Evolutionary conservation across 495 filamentous ascomycete genomes (phyloP).

Genomic region (Tuber brumale): DNA sequence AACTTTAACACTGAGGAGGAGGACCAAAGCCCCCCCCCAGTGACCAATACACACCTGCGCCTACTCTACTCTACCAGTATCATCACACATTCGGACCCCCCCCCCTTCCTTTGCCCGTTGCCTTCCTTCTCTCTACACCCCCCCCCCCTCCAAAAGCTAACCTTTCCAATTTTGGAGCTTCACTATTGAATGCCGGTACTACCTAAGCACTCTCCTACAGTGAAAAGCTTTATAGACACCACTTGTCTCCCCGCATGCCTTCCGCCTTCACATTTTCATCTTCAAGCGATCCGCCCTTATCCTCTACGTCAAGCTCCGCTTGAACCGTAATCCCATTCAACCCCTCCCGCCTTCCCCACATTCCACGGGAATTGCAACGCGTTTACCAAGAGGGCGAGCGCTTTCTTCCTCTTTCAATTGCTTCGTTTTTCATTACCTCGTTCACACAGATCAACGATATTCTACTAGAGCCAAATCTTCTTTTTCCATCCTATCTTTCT

Average conservation of each 20-base stretch:
- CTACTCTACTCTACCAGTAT: background rate
- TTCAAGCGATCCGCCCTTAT: slow-evolving; percentile 5
- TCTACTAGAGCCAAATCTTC: background rate
- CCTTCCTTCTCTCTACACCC: background rate
- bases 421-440: background rate
- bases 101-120: background rate
- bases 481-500: background rate
- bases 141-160: background rate
- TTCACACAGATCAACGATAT: background rate
- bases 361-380: background rate
- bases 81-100: background rate
- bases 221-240: slow-evolving; percentile 3
- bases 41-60: background rate
- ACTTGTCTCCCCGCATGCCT: background rate
- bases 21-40: background rate
- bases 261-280: slow-evolving; percentile 1
- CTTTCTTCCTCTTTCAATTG: background rate
- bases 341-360: background rate
- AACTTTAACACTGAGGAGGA: background rate
- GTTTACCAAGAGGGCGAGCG: background rate
- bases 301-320: background rate
- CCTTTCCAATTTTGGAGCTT: slow-evolving; percentile 6
- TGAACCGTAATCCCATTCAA: background rate
- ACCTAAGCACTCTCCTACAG: background rate
- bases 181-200: background rate